Percentiles rank a stretch among this genome's conserved stretches.
Evolutionary conservation across 441 rosid genomes (phyloP).

Genomic region (Adansonia madagascariensis): DNA sequence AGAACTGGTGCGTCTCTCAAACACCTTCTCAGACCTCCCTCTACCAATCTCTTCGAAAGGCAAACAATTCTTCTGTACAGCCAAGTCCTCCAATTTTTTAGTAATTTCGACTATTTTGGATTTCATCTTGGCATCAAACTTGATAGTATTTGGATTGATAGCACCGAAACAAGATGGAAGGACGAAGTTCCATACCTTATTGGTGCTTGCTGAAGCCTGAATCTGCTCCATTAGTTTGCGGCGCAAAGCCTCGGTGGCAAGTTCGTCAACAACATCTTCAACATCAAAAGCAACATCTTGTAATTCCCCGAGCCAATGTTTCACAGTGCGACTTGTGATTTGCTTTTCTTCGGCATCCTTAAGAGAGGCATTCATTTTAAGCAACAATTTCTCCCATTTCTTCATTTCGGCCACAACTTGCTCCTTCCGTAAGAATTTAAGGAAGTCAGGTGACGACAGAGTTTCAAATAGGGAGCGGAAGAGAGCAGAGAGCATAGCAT

Average conservation of each 20-base stretch:
- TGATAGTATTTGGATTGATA: not conserved
- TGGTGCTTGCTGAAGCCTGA: not conserved
- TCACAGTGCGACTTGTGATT: not conserved
- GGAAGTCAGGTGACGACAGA: constrained; percentile 11
- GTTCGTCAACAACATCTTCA: constrained; percentile 32
- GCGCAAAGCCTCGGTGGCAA: constrained; percentile 21
- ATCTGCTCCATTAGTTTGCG: not conserved
- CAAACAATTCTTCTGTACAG: not conserved
- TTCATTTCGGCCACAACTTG: not conserved
- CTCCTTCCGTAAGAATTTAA: not conserved
- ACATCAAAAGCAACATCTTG: constrained; percentile 26
- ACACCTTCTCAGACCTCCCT: not conserved
- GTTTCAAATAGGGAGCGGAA: constrained; percentile 2
- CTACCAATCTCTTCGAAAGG: not conserved
- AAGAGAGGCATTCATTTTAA: constrained; percentile 21
- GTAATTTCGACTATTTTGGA: constrained; percentile 1
- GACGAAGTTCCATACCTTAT: constrained; percentile 15
- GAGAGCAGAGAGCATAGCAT: constrained; percentile 23
- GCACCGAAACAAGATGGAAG: constrained; percentile 17
- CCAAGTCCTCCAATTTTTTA: not conserved
- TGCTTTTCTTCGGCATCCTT: constrained; percentile 29
- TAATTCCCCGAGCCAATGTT: constrained; percentile 22
- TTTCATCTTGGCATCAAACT: not conserved
- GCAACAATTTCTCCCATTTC: constrained; percentile 12
- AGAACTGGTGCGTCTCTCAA: not conserved